Evolutionary conservation across 208 protist genomes (phyloP).

Genomic region (Naegleria lovaniensis): DNA sequence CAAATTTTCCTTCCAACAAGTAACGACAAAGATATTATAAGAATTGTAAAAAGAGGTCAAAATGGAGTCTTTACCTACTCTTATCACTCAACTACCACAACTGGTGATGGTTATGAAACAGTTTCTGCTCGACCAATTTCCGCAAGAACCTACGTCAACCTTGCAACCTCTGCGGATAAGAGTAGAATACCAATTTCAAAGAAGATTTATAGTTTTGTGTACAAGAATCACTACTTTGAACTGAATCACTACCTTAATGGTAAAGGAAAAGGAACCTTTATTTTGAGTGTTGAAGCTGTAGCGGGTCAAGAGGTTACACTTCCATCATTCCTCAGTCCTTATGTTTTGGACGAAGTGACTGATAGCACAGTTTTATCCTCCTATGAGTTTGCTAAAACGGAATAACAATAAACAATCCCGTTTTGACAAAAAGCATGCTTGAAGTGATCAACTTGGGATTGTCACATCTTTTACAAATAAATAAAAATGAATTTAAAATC

Average conservation of each 20-base stretch:
- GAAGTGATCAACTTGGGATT: too few species aligned
- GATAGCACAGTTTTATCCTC: background rate
- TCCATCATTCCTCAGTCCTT: background rate
- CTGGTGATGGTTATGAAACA: background rate
- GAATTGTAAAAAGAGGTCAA: constrained; percentile 15
- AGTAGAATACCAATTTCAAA: background rate
- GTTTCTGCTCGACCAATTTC: background rate
- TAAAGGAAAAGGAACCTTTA: background rate
- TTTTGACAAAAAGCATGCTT: too few species aligned
- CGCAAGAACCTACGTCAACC: background rate
- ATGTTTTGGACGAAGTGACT: background rate
- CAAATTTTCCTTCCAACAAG: background rate
- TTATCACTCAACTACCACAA: background rate
- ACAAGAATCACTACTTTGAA: constrained; percentile 1
- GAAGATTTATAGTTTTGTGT: constrained; percentile 12
- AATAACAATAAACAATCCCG: too few species aligned
- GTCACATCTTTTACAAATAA: too few species aligned
- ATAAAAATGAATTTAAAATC: too few species aligned
- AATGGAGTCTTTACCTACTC: background rate
- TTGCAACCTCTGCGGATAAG: background rate
- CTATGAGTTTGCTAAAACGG: background rate
- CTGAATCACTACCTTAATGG: background rate
- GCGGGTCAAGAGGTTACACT: background rate
- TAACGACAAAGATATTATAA: background rate
- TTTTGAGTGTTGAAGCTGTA: background rate